These are phyloP conservation scores for Termitomyces eurrhizus DNA, from an alignment of 768 basidiomycete species.

Conservation along the genomic window DNA sequence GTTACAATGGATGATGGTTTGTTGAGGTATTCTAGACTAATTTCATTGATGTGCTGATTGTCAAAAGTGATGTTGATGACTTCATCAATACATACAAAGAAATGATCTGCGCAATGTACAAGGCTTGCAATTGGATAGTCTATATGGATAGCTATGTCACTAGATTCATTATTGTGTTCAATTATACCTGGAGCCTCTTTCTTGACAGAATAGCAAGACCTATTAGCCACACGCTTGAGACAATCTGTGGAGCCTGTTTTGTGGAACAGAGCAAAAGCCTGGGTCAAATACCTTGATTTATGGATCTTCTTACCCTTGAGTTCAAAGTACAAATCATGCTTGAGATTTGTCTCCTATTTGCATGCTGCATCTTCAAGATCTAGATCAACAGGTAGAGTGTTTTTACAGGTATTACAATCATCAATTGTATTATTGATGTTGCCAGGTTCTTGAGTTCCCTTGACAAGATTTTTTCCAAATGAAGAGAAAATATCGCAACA, in stretches of 20 bases:
- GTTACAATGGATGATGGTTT: background rate
- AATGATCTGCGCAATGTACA: background rate
- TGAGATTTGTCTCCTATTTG: background rate
- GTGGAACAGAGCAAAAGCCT: background rate
- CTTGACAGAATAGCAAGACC: background rate
- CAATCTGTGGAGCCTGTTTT: conserved; percentile 1
- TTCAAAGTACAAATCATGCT: background rate
- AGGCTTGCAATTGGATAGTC: background rate
- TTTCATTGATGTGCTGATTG: background rate
- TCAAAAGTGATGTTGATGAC: conserved; percentile 1
- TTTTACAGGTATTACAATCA: background rate
- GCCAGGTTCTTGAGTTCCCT: background rate
- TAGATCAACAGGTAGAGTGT: background rate
- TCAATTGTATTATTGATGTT: background rate
- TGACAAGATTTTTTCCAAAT: background rate
- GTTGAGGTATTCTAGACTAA: background rate
- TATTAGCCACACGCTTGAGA: background rate
- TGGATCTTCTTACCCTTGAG: no score
- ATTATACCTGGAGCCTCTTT: background rate
- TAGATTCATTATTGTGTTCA: background rate
- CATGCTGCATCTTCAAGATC: background rate
- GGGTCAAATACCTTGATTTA: no score
- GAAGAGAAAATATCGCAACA: background rate
- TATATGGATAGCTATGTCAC: background rate
- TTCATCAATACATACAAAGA: background rate